Evolutionary conservation across 1,139 yeast species (phyloP), one percentile per base, ranked within the genome.

Genomic region (Zygosaccharomyces pseudobailii): DNA sequence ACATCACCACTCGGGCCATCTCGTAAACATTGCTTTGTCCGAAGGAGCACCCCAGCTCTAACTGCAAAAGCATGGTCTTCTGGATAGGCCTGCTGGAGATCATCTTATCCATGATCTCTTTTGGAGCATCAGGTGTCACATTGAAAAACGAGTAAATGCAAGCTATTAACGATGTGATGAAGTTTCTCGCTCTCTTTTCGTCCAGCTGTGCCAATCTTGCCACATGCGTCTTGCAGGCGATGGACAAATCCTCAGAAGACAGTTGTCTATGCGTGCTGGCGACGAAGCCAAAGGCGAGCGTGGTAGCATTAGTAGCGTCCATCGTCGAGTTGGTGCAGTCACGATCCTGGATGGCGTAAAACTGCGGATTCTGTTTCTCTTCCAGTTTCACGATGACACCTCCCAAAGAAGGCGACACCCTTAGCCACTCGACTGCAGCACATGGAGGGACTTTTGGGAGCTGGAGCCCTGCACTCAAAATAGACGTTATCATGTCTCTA

Each of bases 61-160:
- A 48, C 42, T 65, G 69, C 4, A 66, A 47, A 31, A 66, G 46
- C 58, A 63, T 61, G 1, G 65, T 54, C 43, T 63, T 65, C 45
- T 65, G 69, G 33, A 66, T 59, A 3, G 68, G 68, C 43, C 67
- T 63, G 32, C 67, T 63, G 21, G 65, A 59, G n/a, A 64, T 57
- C 52, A 65, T 58, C 41, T 65, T 66, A 37, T 66, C 69, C 55
- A 65, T 57, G 6, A 64, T 52, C 40, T 65, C 69, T 42, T 61
- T 61, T 10, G 67, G 62, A 5, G 69, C 66, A 46, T 65, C 67
- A 4, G 67, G 62, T 4, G 63, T 54, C 6, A 66, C 60, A 40
- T 66, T 66, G 43, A 65, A 66, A 35, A 66, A 59, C 24, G 64
- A 59, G 42, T 62, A 63, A 10, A 65, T 48, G 20, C 58, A 56